Conservation (phyloP, 2,329 filamentous ascomycete species). For the Nemania abortiva region DNA sequence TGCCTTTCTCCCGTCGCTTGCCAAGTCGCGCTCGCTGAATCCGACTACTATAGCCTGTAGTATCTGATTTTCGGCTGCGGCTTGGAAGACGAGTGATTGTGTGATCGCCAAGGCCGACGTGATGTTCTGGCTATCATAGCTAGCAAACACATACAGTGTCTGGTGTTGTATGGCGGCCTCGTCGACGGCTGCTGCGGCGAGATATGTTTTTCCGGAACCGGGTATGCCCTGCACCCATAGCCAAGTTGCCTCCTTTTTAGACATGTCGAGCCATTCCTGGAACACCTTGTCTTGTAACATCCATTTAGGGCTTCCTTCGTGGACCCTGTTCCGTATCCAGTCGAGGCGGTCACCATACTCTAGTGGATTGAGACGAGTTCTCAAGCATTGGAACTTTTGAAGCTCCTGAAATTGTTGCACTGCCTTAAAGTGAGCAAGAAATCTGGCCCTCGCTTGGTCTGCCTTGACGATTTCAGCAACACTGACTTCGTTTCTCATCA, state of each 20-base stretch:
- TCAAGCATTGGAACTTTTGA: constrained; percentile 34
- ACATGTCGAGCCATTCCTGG: constrained; percentile 34
- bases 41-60: constrained; percentile 42
- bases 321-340: constrained; percentile 23
- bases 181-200: not conserved
- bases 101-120: constrained; percentile 37
- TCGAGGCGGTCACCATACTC: constrained; percentile 34
- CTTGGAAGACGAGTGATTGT: constrained; percentile 42
- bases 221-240: constrained; percentile 45
- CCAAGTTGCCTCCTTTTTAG: constrained; percentile 14
- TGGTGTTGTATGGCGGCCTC: constrained; percentile 14
- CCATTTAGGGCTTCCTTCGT: constrained; percentile 30
- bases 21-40: constrained; percentile 33
- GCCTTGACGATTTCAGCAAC: too few relatives aligned
- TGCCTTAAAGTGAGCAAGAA: constrained; percentile 30
- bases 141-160: constrained; percentile 38
- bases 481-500: constrained; percentile 33
- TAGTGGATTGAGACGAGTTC: constrained; percentile 30
- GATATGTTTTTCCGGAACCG: constrained; percentile 17
- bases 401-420: constrained; percentile 10
- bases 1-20: constrained; percentile 38
- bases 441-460: not conserved
- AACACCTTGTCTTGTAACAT: constrained; percentile 34
- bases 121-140: constrained; percentile 23
- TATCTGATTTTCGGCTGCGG: constrained; percentile 38